Evolutionary conservation across 345 rosid genomes (phyloP).

Genomic region (Eucalyptus urophylla): DNA sequence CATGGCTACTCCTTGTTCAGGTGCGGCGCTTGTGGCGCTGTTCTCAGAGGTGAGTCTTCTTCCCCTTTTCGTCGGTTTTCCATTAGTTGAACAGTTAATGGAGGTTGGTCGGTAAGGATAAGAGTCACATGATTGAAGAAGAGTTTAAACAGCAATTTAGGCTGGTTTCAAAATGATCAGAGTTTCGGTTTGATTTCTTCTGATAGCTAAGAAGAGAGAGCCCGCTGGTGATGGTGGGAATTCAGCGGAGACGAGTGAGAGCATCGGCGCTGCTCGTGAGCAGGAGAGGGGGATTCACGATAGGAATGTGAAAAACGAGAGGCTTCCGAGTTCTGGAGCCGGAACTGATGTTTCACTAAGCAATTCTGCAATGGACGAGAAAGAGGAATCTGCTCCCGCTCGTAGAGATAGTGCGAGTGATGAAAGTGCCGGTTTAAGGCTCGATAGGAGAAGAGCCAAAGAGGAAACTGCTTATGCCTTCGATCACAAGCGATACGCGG

Average conservation of each 20-base stretch:
- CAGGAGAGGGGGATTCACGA: neutral
- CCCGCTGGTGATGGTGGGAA: neutral
- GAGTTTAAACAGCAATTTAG: neutral
- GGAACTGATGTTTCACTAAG: neutral
- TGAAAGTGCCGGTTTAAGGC: neutral
- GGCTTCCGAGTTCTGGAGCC: neutral
- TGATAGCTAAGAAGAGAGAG: neutral
- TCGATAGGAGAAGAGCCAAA: neutral
- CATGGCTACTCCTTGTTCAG: slow-evolving; percentile 5
- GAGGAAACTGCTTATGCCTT: neutral
- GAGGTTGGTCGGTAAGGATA: neutral
- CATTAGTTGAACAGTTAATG: neutral
- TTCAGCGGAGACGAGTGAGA: neutral
- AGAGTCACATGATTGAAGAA: neutral
- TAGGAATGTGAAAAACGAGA: neutral
- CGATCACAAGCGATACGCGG: neutral
- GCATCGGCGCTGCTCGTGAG: neutral
- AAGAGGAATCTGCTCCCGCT: neutral
- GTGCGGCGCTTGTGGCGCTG: slow-evolving; percentile 24
- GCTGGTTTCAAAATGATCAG: neutral
- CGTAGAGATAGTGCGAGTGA: neutral
- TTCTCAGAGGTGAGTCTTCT: slow-evolving; percentile 14
- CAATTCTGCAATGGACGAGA: neutral
- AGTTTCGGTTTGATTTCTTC: neutral
- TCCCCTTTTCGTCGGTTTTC: neutral